These are phyloP conservation scores for Populus hybrid DNA, from an alignment of 441 rosid species.

Conservation along the genomic window DNA sequence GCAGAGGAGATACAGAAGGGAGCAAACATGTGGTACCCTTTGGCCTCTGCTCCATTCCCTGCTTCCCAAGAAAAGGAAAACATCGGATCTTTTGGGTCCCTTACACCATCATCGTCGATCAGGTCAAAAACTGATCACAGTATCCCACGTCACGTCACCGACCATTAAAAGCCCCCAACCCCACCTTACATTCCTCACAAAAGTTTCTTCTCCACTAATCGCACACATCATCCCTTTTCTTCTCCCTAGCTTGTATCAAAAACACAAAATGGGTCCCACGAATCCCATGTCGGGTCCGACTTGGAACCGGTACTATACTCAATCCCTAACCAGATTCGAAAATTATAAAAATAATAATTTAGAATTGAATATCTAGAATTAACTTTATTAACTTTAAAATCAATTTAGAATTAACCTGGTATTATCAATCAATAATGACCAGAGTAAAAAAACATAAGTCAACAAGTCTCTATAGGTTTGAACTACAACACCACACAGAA, in stretches of 20 bases:
- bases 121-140: background rate
- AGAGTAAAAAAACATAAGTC: too few species aligned
- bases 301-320: background rate
- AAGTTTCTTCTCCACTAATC: conserved; percentile 29
- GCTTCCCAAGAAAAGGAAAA: conserved; percentile 10
- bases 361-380: background rate
- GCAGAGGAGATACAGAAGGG: background rate
- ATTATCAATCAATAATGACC: too few species aligned
- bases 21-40: background rate
- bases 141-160: conserved; percentile 32
- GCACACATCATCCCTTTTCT: conserved; percentile 14
- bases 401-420: background rate
- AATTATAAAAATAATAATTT: too few species aligned
- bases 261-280: conserved; percentile 24
- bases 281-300: too few species aligned
- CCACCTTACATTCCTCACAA: conserved; percentile 25
- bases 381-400: too few species aligned
- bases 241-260: conserved; percentile 22
- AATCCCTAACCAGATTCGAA: background rate
- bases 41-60: background rate
- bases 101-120: background rate
- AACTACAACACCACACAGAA: background rate
- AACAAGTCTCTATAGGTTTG: background rate
- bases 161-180: background rate
- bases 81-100: conserved; percentile 31